These are phyloP conservation scores for Pugionium dolabratum DNA, from an alignment of 345 rosid species.

Conservation along the genomic window DNA sequence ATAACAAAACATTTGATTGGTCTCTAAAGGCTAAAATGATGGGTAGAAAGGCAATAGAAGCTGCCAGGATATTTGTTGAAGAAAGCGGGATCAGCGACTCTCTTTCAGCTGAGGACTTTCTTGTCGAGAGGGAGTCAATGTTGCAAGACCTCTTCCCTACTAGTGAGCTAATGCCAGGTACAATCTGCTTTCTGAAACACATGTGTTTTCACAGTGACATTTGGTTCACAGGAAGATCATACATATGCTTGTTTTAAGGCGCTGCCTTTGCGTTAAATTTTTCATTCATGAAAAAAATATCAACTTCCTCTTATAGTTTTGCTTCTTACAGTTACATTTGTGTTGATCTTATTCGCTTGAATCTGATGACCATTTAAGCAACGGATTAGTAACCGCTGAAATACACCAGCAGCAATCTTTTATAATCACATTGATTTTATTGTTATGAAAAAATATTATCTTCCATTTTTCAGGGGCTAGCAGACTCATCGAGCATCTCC, in stretches of 20 bases:
- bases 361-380: not conserved
- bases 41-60: conserved; percentile 91
- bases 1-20: conserved; percentile 86
- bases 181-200: not conserved
- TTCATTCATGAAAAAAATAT: not conserved
- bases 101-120: conserved; percentile 84
- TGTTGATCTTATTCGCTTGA: not conserved
- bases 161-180: conserved; percentile 89
- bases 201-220: not conserved
- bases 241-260: not conserved
- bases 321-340: not conserved
- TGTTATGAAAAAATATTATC: not conserved
- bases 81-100: conserved; percentile 80
- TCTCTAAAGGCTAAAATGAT: conserved; percentile 96
- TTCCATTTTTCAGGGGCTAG: conserved; percentile 63
- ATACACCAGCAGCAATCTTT: not conserved
- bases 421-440: not conserved
- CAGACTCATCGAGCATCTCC: conserved; percentile 69
- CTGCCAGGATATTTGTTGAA: conserved; percentile 79
- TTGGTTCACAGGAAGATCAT: not conserved
- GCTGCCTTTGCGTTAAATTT: not conserved
- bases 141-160: conserved; percentile 70
- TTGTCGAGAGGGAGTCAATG: conserved; percentile 80
- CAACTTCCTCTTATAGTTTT: not conserved
- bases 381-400: not conserved